A percentile compares a stretch with the other conserved stretches of the same genome.
Evolutionary conservation across 73 alveolate species (phyloP).

Genomic region (Diophrys appendiculata): DNA sequence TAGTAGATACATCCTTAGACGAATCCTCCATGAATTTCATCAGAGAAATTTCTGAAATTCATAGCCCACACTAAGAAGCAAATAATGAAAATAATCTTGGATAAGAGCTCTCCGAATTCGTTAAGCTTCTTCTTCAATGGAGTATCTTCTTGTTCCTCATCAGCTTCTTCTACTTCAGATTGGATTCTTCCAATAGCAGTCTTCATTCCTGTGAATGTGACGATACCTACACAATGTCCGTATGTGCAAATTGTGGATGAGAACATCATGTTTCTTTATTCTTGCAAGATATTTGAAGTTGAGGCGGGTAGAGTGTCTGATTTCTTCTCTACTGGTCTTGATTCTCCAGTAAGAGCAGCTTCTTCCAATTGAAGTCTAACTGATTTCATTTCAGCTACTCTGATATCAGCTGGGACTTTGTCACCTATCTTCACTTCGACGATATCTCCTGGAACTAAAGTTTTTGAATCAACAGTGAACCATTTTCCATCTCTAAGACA

Average conservation of each 20-base stretch:
- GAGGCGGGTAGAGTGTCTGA: not conserved
- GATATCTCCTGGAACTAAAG: conserved; percentile 94
- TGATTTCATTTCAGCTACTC: conserved; percentile 80
- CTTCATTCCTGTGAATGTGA: conserved; percentile 90
- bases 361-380: conserved; percentile 91
- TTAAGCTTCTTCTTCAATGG: conserved; percentile 95
- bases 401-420: conserved; percentile 93
- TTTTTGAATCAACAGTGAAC: conserved; percentile 77
- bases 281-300: conserved; percentile 45
- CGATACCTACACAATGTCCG: conserved; percentile 90
- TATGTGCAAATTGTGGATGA: conserved; percentile 83
- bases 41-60: conserved; percentile 82
- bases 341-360: conserved; percentile 97
- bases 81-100: conserved; percentile 82
- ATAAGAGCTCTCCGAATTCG: conserved; percentile 87
- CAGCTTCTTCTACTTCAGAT: conserved; percentile 91
- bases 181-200: conserved; percentile 96
- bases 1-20: conserved; percentile 94
- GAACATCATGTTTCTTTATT: conserved; percentile 77
- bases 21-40: conserved; percentile 81
- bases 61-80: conserved; percentile 84
- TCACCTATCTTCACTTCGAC: conserved; percentile 90
- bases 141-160: conserved; percentile 87
- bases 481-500: conserved; percentile 78
- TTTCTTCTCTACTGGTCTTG: conserved; percentile 69